Evolutionary conservation across 257 asterid species (phyloP), one percentile per base, ranked within the genome.

Genomic region (Catharanthus roseus): DNA sequence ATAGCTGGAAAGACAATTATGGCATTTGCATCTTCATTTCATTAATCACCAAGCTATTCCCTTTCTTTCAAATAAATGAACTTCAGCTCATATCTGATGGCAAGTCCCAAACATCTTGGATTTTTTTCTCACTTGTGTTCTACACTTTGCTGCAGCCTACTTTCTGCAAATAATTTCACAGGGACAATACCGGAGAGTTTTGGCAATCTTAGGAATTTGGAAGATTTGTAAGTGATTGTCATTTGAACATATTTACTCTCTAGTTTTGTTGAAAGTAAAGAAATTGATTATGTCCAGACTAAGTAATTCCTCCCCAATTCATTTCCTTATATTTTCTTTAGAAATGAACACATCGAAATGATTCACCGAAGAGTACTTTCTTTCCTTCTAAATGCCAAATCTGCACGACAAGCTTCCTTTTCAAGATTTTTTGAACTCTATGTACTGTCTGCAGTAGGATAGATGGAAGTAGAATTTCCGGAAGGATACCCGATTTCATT

Each of bases 401-500:
- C 15, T 0, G 13, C 12, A 45, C 3, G 39, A 16, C n/a, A 24
- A 23, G 5, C 3, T 65, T 65, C 34, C 21, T 4, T 24, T 34
- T 19, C 26, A 33, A 29, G 24, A 29, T 38, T 28, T 55, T 38
- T 38, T 67, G 44, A 44, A 6, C 55, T 45, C 21, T 31, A 8
- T 51, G 19, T 58, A 61, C 73, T 78, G 65, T 82, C 28, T 91
- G 89, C 96, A 93, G 98, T 82, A 79, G 96, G 86, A 85, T 93
- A 68, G 97, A 87, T 44, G 96, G 95, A 79, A 89, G 57, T 86
- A 39, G 29, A 18, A 28, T 90, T 54, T 70, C 92, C 26, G 98
- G 98, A 72, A 82, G 75, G 77, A 85, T 91, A 74, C 98, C 97
- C 41, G 86, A 79, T 71, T 89, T 85, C 62, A 85, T 93, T 26